Conservation (phyloP, 257 asterid species). For the Buddleja alternifolia region DNA sequence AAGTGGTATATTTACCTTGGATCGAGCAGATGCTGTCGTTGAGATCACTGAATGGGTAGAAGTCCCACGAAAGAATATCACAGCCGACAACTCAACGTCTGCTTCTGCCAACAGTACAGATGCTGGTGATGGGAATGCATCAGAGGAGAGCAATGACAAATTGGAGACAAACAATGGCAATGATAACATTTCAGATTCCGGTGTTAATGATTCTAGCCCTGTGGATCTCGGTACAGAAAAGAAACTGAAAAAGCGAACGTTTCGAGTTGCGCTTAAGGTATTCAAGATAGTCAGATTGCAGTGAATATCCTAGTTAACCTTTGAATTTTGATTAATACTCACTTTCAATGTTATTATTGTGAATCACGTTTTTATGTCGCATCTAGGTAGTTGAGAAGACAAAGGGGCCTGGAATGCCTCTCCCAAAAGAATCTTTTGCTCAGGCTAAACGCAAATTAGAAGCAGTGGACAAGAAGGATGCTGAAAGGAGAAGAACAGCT, state of each 20-base stretch:
- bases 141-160: constrained; percentile 66
- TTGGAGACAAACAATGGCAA: constrained; percentile 46
- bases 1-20: constrained; percentile 86
- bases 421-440: constrained; percentile 67
- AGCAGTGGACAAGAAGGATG: constrained; percentile 88
- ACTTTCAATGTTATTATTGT: constrained; percentile 19
- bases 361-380: constrained; percentile 24
- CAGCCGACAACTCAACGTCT: constrained; percentile 81
- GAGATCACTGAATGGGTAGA: constrained; percentile 99
- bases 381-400: constrained; percentile 83
- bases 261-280: constrained; percentile 92
- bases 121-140: constrained; percentile 44
- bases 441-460: constrained; percentile 73
- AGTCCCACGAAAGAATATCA: constrained; percentile 82
- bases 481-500: constrained; percentile 93
- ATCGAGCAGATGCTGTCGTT: constrained; percentile 88
- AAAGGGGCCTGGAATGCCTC: constrained; percentile 79
- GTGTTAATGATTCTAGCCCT: constrained; percentile 48
- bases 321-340: constrained; percentile 1
- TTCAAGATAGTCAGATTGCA: background rate
- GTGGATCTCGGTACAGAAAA: constrained; percentile 71
- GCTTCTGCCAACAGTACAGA: constrained; percentile 62
- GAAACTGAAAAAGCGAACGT: constrained; percentile 90
- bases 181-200: constrained; percentile 46
- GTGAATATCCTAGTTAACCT: background rate